phyloP scores from a whole-genome alignment of 2,329 filamentous ascomycete genomes.

The Alternaria hordeiaustralica region DNA sequence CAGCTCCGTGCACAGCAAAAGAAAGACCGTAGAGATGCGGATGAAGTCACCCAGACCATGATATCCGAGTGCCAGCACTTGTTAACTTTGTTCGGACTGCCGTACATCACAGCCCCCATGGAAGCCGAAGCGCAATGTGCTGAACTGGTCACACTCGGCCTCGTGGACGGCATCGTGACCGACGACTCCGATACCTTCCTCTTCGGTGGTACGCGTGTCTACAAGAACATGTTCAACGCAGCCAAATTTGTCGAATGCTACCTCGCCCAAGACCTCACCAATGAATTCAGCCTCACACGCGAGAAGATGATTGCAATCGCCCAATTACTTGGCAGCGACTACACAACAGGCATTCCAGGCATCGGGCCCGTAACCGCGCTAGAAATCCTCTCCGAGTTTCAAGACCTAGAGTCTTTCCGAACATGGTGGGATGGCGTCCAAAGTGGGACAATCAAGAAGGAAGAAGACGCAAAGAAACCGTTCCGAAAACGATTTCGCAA shows the following conservation, averaged over 20 bases:
- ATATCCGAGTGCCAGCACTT: conserved; percentile 92
- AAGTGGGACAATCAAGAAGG: conserved; percentile 66
- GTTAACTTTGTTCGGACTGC: conserved; percentile 86
- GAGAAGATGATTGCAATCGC: conserved; percentile 87
- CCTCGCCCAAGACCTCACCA: conserved; percentile 79
- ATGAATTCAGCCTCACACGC: conserved; percentile 86
- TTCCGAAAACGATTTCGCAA: conserved; percentile 90
- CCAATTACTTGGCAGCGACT: conserved; percentile 90
- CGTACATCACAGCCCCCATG: conserved; percentile 98
- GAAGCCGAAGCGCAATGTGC: conserved; percentile 98
- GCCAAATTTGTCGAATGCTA: conserved; percentile 99
- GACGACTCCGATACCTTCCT: conserved; percentile 97
- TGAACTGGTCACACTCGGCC: conserved; percentile 80
- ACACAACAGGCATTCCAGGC: conserved; percentile 88
- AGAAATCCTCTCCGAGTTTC: conserved; percentile 92
- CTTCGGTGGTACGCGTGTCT: conserved; percentile 93
- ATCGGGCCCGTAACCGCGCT: conserved; percentile 94
- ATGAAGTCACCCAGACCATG: conserved; percentile 97
- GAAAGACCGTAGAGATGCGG: conserved; percentile 92
- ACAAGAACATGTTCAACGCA: conserved; percentile 99
- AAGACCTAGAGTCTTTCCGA: conserved; percentile 75
- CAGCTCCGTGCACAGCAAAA: conserved; percentile 92
- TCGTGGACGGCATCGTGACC: conserved; percentile 97
- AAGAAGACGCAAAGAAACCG: conserved; percentile 58
- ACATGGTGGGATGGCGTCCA: conserved; percentile 90